Percentiles rank a stretch among this genome's conserved stretches.
Conservation (phyloP, 2,329 filamentous ascomycete species). For the Sodiomyces alkalinus region DNA sequence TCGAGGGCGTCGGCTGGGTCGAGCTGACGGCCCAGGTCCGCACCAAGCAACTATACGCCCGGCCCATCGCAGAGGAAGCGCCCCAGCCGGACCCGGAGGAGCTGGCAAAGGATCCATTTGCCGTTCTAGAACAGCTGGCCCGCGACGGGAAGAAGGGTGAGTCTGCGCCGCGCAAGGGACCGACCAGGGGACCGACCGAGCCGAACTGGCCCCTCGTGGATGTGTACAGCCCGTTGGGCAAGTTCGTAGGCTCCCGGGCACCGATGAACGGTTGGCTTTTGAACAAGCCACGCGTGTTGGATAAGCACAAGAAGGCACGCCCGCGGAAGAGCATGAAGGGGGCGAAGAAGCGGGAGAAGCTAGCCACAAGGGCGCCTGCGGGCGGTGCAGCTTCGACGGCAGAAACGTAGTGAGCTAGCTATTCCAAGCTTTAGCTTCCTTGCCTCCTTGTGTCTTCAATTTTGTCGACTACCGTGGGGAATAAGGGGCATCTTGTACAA, state of each 20-base stretch:
- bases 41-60: conserved; percentile 28
- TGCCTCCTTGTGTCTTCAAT: too few relatives aligned
- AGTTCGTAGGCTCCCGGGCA: conserved; percentile 50
- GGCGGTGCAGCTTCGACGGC: background rate
- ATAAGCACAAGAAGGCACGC: conserved; percentile 33
- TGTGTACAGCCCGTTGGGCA: conserved; percentile 74
- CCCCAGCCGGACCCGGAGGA: conserved; percentile 8
- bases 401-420: too few relatives aligned
- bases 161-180: conserved; percentile 4
- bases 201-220: conserved; percentile 57
- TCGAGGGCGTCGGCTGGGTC: conserved; percentile 89
- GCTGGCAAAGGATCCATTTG: conserved; percentile 5
- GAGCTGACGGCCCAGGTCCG: conserved; percentile 76
- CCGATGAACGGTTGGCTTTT: conserved; percentile 61
- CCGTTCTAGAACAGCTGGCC: conserved; percentile 3
- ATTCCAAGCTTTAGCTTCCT: too few relatives aligned
- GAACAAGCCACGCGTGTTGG: conserved; percentile 37
- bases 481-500: too few relatives aligned
- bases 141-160: conserved; percentile 5
- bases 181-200: conserved; percentile 10
- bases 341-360: conserved; percentile 35
- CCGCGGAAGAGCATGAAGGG: conserved; percentile 59
- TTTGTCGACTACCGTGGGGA: too few relatives aligned
- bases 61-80: conserved; percentile 7
- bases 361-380: conserved; percentile 11